A percentile compares a stretch with the other conserved stretches of the same genome.
Evolutionary conservation across 129 eudicot genomes (phyloP).

Genomic region (Tanacetum coccineum): DNA sequence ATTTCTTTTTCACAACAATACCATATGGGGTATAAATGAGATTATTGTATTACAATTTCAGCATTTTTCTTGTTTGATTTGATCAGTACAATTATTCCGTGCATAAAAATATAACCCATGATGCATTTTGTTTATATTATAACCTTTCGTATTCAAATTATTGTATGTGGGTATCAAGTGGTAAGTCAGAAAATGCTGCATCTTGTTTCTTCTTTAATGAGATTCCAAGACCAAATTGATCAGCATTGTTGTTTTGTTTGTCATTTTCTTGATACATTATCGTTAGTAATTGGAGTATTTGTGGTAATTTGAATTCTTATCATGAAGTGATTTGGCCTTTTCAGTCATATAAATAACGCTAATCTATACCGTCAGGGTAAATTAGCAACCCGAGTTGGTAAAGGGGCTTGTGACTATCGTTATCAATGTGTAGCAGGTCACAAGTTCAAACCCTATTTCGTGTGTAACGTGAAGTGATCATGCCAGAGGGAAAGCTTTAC

Average conservation of each 20-base stretch:
- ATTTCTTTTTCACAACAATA: slow-evolving; percentile 22
- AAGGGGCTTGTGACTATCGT: no score
- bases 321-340: no score
- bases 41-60: slow-evolving; percentile 16
- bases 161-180: slow-evolving; percentile 11
- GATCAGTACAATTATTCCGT: slow-evolving; percentile 21
- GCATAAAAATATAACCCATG: slow-evolving; percentile 24
- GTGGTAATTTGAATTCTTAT: neutral
- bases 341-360: no score
- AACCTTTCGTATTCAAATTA: slow-evolving; percentile 17
- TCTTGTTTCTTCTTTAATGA: slow-evolving; percentile 6
- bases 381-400: no score
- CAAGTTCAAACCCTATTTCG: no score
- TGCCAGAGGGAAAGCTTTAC: no score
- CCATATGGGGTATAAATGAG: slow-evolving; percentile 25
- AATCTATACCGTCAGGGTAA: no score
- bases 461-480: no score
- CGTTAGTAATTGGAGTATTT: neutral
- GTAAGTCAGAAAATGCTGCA: neutral
- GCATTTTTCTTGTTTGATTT: slow-evolving; percentile 21
- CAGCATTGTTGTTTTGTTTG: neutral
- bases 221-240: neutral
- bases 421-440: no score
- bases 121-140: slow-evolving; percentile 23
- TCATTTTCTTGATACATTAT: neutral